Evolutionary conservation across 73 alveolate genomes (phyloP).

Genomic region (Stentor roeselii): DNA sequence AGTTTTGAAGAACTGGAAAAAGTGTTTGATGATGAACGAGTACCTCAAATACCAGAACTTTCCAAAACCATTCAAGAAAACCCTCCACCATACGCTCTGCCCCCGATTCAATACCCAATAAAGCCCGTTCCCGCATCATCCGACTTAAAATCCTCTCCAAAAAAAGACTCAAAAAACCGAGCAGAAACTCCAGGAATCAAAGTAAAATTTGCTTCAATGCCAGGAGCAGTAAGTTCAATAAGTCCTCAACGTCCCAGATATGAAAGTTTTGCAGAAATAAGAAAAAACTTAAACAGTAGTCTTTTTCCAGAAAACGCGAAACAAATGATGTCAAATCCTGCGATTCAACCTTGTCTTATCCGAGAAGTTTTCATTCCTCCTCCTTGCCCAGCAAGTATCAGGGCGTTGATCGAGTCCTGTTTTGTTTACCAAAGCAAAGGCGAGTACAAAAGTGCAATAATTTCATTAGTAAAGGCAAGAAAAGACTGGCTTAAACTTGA

Average conservation of each 20-base stretch:
- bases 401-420: conserved; percentile 76
- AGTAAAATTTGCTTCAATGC: neutral
- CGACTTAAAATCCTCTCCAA: conserved; percentile 44
- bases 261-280: conserved; percentile 12
- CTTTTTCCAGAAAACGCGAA: conserved; percentile 44
- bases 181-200: neutral
- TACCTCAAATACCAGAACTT: conserved; percentile 69
- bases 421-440: conserved; percentile 57
- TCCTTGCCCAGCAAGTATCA: conserved; percentile 70
- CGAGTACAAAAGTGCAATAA: neutral
- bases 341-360: conserved; percentile 74
- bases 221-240: neutral
- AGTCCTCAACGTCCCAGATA: conserved; percentile 6
- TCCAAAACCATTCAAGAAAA: conserved; percentile 65
- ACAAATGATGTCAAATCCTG: conserved; percentile 74
- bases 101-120: conserved; percentile 8
- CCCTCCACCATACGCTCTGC: conserved; percentile 76
- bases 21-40: conserved; percentile 45
- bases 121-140: neutral
- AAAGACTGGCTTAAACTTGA: conserved; percentile 37
- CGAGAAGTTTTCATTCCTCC: conserved; percentile 87
- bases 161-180: conserved; percentile 27
- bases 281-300: neutral
- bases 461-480: neutral
- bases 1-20: conserved; percentile 8